Evolutionary conservation across 495 filamentous ascomycete genomes (phyloP).

Genomic region (Podospora comata): DNA sequence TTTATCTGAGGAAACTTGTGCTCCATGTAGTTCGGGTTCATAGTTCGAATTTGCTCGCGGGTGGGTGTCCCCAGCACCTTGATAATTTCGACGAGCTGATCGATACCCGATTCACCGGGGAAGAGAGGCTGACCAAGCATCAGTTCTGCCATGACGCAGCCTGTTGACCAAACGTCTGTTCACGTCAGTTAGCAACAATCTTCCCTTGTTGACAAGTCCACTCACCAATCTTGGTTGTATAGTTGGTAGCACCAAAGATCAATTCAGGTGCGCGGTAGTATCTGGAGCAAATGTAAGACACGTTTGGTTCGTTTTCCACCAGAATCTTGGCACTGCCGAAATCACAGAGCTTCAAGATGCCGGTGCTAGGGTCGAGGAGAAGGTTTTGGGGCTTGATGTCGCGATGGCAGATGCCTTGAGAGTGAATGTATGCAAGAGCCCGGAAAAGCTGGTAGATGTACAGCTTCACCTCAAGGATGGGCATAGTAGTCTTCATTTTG

Average conservation of each 20-base stretch:
- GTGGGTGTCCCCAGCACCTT: conserved; percentile 98
- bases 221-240: conserved; percentile 99
- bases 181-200: conserved; percentile 17
- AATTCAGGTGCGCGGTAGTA: conserved; percentile 98
- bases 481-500: conserved; percentile 99
- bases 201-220: not conserved
- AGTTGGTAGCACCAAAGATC: conserved; percentile 98
- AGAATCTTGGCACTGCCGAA: conserved; percentile 99
- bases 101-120: conserved; percentile 98
- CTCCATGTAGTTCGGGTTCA: conserved; percentile 99
- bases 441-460: conserved; percentile 99
- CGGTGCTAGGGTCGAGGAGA: conserved; percentile 82
- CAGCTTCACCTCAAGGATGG: conserved; percentile 95
- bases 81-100: conserved; percentile 99
- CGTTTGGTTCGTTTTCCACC: conserved; percentile 98
- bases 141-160: conserved; percentile 98
- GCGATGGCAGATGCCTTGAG: conserved; percentile 97
- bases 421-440: conserved; percentile 97
- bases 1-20: conserved; percentile 99
- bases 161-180: conserved; percentile 98
- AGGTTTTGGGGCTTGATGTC: conserved; percentile 99
- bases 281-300: conserved; percentile 98
- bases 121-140: conserved; percentile 99
- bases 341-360: conserved; percentile 95
- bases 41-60: conserved; percentile 97